A percentile compares a stretch with the other conserved stretches of the same genome.
Evolutionary conservation across 352 stramenopile species (phyloP).

Genomic region (Phytopythium ostracodes): DNA sequence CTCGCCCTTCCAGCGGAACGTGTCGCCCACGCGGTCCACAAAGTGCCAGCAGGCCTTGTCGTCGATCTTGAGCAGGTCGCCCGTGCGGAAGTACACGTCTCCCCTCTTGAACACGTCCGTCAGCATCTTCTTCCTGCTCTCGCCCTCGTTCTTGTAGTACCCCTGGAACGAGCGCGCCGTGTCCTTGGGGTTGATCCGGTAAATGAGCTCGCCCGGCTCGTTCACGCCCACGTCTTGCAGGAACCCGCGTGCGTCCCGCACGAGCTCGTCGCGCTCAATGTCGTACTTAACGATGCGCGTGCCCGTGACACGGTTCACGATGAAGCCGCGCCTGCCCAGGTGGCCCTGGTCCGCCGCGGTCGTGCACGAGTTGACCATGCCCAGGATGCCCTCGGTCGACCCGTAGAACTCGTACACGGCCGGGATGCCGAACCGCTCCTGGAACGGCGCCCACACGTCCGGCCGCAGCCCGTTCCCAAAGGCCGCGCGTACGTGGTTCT

Average conservation of each 20-base stretch:
- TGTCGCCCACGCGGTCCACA: constrained; percentile 90
- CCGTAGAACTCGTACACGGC: constrained; percentile 91
- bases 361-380: constrained; percentile 77
- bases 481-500: constrained; percentile 70
- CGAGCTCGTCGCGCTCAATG: constrained; percentile 66
- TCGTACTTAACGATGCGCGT: constrained; percentile 78
- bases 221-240: constrained; percentile 42
- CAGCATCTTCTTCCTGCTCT: constrained; percentile 86
- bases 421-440: constrained; percentile 82
- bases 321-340: constrained; percentile 53
- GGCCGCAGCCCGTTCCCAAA: constrained; percentile 90
- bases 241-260: constrained; percentile 51
- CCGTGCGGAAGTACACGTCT: constrained; percentile 89
- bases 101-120: constrained; percentile 73
- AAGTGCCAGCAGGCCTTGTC: constrained; percentile 81
- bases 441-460: constrained; percentile 87
- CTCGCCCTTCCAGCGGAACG: constrained; percentile 93
- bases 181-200: constrained; percentile 41
- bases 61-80: constrained; percentile 88
- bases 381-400: constrained; percentile 85
- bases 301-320: constrained; percentile 49
- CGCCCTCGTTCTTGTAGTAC: constrained; percentile 78
- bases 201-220: constrained; percentile 78
- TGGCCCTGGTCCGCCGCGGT: constrained; percentile 51
- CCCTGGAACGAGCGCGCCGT: constrained; percentile 75